Evolutionary conservation across 768 basidiomycete genomes (phyloP).

Genomic region (Tephrocybe sp.): DNA sequence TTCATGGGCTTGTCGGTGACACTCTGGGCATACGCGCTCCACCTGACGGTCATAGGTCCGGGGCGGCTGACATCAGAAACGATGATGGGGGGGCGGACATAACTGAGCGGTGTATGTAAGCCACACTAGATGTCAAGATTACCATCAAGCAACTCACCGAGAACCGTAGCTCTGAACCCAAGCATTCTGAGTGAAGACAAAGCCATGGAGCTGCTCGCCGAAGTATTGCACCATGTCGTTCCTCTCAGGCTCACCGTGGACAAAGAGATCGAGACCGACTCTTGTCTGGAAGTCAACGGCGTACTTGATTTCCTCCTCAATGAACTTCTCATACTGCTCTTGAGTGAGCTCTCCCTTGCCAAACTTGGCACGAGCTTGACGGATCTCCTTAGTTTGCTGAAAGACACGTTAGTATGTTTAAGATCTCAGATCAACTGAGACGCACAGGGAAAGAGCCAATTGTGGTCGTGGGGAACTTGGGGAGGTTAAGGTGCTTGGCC

Average conservation of each 20-base stretch:
- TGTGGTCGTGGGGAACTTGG: conserved; percentile 98
- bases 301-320: conserved; percentile 93
- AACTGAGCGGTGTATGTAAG: conserved; percentile 43
- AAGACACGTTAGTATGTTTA: conserved; percentile 13
- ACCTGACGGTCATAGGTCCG: conserved; percentile 91
- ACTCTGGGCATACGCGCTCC: conserved; percentile 97
- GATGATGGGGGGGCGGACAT: conserved; percentile 97
- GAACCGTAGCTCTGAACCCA: conserved; percentile 99
- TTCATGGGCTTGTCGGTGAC: conserved; percentile 95
- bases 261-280: conserved; percentile 93
- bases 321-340: conserved; percentile 93
- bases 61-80: conserved; percentile 97
- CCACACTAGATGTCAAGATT: not conserved
- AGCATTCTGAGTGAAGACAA: conserved; percentile 97
- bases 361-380: conserved; percentile 93
- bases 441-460: conserved; percentile 96
- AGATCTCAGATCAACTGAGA: conserved; percentile 8
- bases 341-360: conserved; percentile 87
- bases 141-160: conserved; percentile 51
- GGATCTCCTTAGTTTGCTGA: conserved; percentile 99
- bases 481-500: conserved; percentile 84
- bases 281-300: conserved; percentile 98
- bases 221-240: conserved; percentile 99
- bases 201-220: conserved; percentile 91
- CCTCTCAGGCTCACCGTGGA: conserved; percentile 98